These are phyloP conservation scores for Coemansia sp. DNA, from an alignment of 192 early-diverging fungal species.

Conservation along the genomic window DNA sequence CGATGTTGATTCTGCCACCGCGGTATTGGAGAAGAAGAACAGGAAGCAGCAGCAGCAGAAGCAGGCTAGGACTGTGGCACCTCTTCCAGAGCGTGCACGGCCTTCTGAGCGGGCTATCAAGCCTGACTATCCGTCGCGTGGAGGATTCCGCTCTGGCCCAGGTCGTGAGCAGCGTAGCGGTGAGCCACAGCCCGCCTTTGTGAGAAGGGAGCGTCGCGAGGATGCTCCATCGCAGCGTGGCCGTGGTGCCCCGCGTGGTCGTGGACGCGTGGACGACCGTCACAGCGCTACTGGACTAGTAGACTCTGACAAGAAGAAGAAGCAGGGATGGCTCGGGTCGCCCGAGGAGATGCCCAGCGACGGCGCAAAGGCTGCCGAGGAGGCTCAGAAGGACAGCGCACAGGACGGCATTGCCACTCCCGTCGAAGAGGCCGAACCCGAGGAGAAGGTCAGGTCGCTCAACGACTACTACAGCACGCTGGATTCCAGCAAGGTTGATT, in stretches of 20 bases:
- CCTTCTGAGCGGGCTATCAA: constrained; percentile 20
- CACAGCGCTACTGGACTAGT: constrained; percentile 73
- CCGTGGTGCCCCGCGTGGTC: constrained; percentile 56
- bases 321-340: constrained; percentile 72
- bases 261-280: constrained; percentile 82
- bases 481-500: constrained; percentile 57
- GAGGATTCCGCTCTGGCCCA: constrained; percentile 29
- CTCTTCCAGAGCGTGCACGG: constrained; percentile 27
- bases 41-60: constrained; percentile 16
- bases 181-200: not conserved
- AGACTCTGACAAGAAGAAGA: constrained; percentile 92
- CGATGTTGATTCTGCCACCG: constrained; percentile 37
- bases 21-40: constrained; percentile 2
- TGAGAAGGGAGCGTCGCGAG: too few relatives aligned
- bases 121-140: constrained; percentile 24
- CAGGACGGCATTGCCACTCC: constrained; percentile 42
- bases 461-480: constrained; percentile 83
- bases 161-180: constrained; percentile 17
- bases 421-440: constrained; percentile 57
- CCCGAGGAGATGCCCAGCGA: constrained; percentile 40
- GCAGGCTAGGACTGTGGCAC: constrained; percentile 14
- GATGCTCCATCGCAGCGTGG: constrained; percentile 39
- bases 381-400: constrained; percentile 40
- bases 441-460: constrained; percentile 80
- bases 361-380: constrained; percentile 42